phyloP scores from a whole-genome alignment of 345 rosid species.

The Populus deltoides region DNA sequence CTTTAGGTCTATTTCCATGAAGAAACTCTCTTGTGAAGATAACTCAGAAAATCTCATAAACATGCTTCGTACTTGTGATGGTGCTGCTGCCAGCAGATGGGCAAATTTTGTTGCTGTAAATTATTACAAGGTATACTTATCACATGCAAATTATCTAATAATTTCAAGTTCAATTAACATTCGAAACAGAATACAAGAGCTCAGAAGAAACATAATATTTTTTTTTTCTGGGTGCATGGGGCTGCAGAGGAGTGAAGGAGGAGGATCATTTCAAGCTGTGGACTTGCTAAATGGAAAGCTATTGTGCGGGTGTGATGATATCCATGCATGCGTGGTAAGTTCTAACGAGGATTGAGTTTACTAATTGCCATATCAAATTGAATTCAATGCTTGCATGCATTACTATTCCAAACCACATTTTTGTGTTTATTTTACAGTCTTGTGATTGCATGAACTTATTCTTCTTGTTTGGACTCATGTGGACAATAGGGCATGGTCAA shows the following conservation, averaged over 20 bases:
- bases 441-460: background rate
- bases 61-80: constrained; percentile 40
- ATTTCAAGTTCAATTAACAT: background rate
- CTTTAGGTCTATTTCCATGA: constrained; percentile 39
- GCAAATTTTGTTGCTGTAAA: constrained; percentile 56
- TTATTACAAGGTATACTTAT: constrained; percentile 42
- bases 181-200: background rate
- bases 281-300: constrained; percentile 56
- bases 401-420: too few species aligned
- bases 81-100: constrained; percentile 47
- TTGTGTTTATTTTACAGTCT: background rate
- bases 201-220: background rate
- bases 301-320: constrained; percentile 47
- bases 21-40: constrained; percentile 31
- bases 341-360: background rate
- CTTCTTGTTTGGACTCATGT: background rate
- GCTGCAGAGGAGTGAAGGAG: constrained; percentile 51
- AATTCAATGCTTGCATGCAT: background rate
- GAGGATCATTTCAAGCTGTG: constrained; percentile 58
- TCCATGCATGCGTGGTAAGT: constrained; percentile 35
- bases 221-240: background rate
- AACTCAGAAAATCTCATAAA: constrained; percentile 38
- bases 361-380: background rate
- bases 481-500: background rate
- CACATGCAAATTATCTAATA: background rate